These are phyloP conservation scores for Lactarius vividus DNA, from an alignment of 768 basidiomycete species.

Conservation along the genomic window DNA sequence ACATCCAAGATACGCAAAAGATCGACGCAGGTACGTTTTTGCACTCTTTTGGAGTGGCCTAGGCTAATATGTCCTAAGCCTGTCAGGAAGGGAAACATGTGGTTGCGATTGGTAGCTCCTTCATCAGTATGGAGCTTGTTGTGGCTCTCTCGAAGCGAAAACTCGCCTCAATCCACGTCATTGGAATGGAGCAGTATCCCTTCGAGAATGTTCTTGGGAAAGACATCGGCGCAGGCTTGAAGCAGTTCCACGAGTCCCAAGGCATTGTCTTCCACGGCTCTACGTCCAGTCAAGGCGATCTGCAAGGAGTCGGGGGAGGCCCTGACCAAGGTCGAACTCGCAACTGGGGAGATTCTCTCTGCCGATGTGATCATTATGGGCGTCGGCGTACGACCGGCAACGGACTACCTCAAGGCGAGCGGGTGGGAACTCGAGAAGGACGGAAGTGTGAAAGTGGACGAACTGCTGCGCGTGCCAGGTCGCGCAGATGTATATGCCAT, in stretches of 20 bases:
- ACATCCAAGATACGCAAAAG: conserved; percentile 65
- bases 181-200: conserved; percentile 79
- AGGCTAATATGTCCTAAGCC: conserved; percentile 36
- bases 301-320: conserved; percentile 48
- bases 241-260: conserved; percentile 77
- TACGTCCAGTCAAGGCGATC: conserved; percentile 65
- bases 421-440: conserved; percentile 69
- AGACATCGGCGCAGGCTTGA: conserved; percentile 71
- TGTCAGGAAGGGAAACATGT: conserved; percentile 70
- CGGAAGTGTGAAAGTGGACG: conserved; percentile 75
- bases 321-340: conserved; percentile 47
- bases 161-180: conserved; percentile 76
- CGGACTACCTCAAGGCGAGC: conserved; percentile 71
- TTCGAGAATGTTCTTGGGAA: conserved; percentile 81
- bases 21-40: conserved; percentile 58
- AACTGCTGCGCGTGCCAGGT: conserved; percentile 60
- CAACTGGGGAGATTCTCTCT: conserved; percentile 45
- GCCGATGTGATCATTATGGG: conserved; percentile 84
- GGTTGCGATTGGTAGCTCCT: conserved; percentile 85
- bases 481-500: conserved; percentile 63
- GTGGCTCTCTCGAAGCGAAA: conserved; percentile 69
- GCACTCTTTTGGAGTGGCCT: not conserved
- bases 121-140: conserved; percentile 93
- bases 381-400: conserved; percentile 82
- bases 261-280: conserved; percentile 85